Percentiles rank a stretch among this genome's conserved stretches.
Evolutionary conservation across 345 rosid genomes (phyloP).

Genomic region (Acer saccharum): DNA sequence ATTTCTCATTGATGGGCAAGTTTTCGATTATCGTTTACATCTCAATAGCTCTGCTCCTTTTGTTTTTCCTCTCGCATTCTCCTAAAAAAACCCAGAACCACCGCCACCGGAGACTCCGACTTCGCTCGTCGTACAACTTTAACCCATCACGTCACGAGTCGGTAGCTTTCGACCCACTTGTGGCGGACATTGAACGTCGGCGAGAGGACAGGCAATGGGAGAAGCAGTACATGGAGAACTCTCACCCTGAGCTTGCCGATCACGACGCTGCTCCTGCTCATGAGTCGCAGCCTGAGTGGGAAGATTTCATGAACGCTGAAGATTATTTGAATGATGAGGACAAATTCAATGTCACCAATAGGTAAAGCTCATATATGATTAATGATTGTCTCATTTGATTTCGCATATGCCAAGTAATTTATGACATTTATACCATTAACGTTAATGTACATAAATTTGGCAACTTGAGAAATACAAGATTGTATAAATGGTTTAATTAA

Average conservation of each 20-base stretch:
- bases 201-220: conserved; percentile 92
- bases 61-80: conserved; percentile 15
- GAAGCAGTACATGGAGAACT: conserved; percentile 57
- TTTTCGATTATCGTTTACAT: conserved; percentile 4
- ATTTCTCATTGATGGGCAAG: conserved; percentile 11
- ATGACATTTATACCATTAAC: too few relatives aligned
- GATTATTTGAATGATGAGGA: conserved; percentile 88
- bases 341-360: conserved; percentile 81
- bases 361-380: conserved; percentile 33
- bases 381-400: background rate
- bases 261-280: conserved; percentile 56
- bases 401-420: too few relatives aligned
- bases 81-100: conserved; percentile 2
- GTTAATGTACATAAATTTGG: background rate
- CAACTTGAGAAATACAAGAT: background rate
- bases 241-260: conserved; percentile 53
- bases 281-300: conserved; percentile 94
- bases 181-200: conserved; percentile 72
- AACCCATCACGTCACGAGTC: conserved; percentile 48
- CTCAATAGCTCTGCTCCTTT: conserved; percentile 9
- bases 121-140: conserved; percentile 36
- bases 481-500: background rate
- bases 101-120: conserved; percentile 20
- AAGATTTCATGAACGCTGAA: conserved; percentile 88
- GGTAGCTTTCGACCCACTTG: conserved; percentile 69